Evolutionary conservation across 345 rosid genomes (phyloP), one percentile per base, ranked within the genome.

Genomic region (Euphorbia peplus): DNA sequence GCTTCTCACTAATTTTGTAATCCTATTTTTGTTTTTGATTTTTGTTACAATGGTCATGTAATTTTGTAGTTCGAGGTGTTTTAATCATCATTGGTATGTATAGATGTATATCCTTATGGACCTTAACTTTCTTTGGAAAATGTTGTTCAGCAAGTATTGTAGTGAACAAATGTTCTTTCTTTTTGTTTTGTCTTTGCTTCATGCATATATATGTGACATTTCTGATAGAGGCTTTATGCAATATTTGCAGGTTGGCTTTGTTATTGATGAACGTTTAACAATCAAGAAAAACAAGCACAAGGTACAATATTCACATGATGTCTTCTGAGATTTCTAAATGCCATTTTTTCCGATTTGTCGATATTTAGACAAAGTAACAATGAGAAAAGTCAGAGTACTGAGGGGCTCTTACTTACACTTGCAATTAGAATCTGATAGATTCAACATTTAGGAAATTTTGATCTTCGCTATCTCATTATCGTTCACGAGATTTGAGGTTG

Each of bases 261-360:
- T 89, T 70, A 83, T 86, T 55, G 95, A 90, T 76, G 98, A 93
- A 77, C 96, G 97, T 13, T 73, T 90, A 71, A 83, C 88, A 62
- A 69, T 79, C 55, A 84, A 85, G 81, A 90, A 84, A 70, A 85
- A 82, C 79, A 93, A 90, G 63, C 91, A 90, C 79, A 93, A 90
- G 97, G 98, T 90, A 32, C 37, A 6, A 32, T 32, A 32, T 32
- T 32, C 37, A 32, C 37, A 32, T 32, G 3, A 32, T 21, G 5
- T 64, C 68, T 54, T 54, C 14, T 22, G 32, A 24, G 3, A 46
- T 46, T 46, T 46, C 51, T 46, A 13, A 13, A 46, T 46, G 51
- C 51, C 51, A 46, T 2, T 39, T 4, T 46, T 46, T 46, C 51
- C 14, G 51, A 13, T 46, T 46, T 46, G n/a, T 46, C n/a, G 16